Conservation (phyloP, 352 stramenopile species). For the Globisporangium viniferum region DNA sequence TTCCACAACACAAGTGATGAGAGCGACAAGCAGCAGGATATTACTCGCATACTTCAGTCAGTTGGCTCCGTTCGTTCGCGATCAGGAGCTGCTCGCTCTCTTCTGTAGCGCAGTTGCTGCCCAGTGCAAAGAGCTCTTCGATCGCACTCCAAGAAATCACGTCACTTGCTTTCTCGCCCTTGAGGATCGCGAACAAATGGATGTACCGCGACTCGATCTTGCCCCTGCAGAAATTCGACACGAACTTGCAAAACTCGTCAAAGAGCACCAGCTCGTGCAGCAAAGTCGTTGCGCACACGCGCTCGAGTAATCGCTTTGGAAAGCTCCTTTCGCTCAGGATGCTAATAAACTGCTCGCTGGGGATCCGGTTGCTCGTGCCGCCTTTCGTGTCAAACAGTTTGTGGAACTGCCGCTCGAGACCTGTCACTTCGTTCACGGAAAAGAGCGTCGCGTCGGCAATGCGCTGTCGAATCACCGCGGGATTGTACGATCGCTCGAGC, state of each 20-base stretch:
- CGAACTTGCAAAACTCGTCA: slow-evolving; percentile 79
- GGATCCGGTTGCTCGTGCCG: slow-evolving; percentile 61
- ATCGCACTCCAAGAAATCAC: slow-evolving; percentile 34
- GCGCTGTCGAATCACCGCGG: slow-evolving; percentile 70
- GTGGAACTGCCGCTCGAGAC: slow-evolving; percentile 77
- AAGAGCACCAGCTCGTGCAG: slow-evolving; percentile 63
- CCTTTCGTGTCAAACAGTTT: slow-evolving; percentile 73
- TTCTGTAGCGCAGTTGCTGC: slow-evolving; percentile 23
- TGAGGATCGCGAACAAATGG: slow-evolving; percentile 65
- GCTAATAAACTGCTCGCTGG: slow-evolving; percentile 53
- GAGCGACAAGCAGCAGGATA: slow-evolving; percentile 4
- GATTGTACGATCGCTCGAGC: slow-evolving; percentile 79
- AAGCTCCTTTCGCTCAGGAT: slow-evolving; percentile 49
- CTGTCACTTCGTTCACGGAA: slow-evolving; percentile 64
- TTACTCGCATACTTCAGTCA: slow-evolving; percentile 34
- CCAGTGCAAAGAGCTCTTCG: slow-evolving; percentile 42
- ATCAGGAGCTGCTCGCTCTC: slow-evolving; percentile 18
- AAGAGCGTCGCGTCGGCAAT: slow-evolving; percentile 76
- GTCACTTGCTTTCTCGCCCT: slow-evolving; percentile 14
- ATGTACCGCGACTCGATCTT: slow-evolving; percentile 32
- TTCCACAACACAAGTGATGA: background rate
- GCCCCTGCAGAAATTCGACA: slow-evolving; percentile 74
- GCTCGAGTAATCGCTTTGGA: slow-evolving; percentile 36
- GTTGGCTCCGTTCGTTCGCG: slow-evolving; percentile 31
- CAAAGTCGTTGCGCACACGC: slow-evolving; percentile 37